Conservation (phyloP, 345 rosid species). For the Salix purpurea region DNA sequence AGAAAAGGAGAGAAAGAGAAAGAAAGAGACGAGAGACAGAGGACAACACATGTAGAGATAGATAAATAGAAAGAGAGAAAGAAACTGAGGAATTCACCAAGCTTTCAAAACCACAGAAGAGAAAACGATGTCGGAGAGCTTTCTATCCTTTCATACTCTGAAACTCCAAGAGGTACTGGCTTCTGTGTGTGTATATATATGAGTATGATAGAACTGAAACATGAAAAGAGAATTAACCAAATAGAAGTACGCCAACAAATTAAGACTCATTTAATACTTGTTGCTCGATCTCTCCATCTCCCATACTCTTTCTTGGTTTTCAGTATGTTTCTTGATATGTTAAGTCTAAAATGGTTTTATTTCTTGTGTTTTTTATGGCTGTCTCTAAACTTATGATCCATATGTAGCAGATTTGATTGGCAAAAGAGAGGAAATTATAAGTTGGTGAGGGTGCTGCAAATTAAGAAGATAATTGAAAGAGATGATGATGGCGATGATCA, state of each 20-base stretch:
- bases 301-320: slow-evolving; percentile 7
- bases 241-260: neutral
- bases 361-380: slow-evolving; percentile 21
- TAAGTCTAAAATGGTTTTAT: neutral
- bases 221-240: neutral
- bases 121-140: slow-evolving; percentile 64
- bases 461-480: neutral
- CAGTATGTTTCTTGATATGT: slow-evolving; percentile 10
- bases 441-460: neutral
- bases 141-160: slow-evolving; percentile 44
- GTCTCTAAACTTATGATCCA: slow-evolving; percentile 19
- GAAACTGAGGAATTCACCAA: slow-evolving; percentile 26
- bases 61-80: neutral
- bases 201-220: neutral
- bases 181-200: neutral
- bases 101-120: slow-evolving; percentile 41
- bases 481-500: slow-evolving; percentile 39
- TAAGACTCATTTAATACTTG: slow-evolving; percentile 7
- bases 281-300: neutral
- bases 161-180: slow-evolving; percentile 42
- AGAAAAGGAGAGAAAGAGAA: slow-evolving; percentile 34
- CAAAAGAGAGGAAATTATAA: neutral
- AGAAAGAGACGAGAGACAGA: slow-evolving; percentile 36
- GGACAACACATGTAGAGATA: slow-evolving; percentile 10
- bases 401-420: slow-evolving; percentile 19